Base-by-base conservation (phyloP, 2,329 filamentous ascomycete species). In the Pseudogymnoascus sp. region DNA sequence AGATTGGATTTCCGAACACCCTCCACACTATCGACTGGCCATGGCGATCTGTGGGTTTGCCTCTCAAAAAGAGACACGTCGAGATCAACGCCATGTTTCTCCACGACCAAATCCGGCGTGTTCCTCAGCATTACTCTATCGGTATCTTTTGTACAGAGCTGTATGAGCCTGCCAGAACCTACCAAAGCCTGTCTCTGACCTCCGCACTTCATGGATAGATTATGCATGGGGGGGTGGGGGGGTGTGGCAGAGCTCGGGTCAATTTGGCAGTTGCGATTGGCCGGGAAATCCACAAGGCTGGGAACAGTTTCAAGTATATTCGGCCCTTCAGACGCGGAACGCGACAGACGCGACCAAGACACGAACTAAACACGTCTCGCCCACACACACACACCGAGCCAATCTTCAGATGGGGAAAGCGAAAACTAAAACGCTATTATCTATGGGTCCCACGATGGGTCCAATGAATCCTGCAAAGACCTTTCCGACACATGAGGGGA, bases 311-410 rank as follows among this genome's bases (percentile, higher is more conserved):
- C 49, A 35, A 55, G 49, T 55, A 55, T 33, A 55, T 55, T 55
- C 49, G 49, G 49, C 29, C 49, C 49, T 55, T 55, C 49, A 55
- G 49, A 55, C 49, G 49, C 49, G 49, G 49, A 55, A 55, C 49
- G 49, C 49, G 49, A 55, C 49, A 55, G 49, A 55, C 49, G 49
- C 49, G 49, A 55, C 49, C 49, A 55, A 55, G 49, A 55, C 49
- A 55, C 49, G 49, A 55, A 55, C 49, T 29, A 16, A 55, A 55
- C 49, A 55, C 49, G 49, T 55, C 49, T 55, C 49, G 29, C 33
- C 49, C 26, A 55, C 16, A 55, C 49, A 19, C 19, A 19, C n/a
- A 55, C 23, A 33, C 26, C 49, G 19, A 41, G 16, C 38, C 38
- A 41, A 19, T 41, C 38, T 26, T 38, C 35, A 38, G 35, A 10